Base-by-base conservation (phyloP, 2,329 filamentous ascomycete genomes). In the Epicoccum sorghinum region DNA sequence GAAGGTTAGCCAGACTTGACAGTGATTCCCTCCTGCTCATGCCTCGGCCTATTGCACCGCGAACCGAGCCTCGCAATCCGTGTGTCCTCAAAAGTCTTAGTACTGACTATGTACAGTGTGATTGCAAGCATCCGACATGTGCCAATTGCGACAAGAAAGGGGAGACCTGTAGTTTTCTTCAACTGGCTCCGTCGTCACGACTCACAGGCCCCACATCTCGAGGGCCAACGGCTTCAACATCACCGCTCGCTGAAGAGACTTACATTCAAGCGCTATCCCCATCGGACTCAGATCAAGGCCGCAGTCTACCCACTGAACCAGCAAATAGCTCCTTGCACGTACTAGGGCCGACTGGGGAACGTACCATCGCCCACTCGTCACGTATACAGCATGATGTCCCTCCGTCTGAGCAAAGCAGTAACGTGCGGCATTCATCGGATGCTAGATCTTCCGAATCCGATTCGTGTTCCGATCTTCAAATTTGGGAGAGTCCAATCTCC, bases 121-220 rank as follows among this genome's bases (percentile, higher is more conserved):
- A 75, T 37, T 60, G 59, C 14, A 66, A 61, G 30, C 65, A 73
- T 33, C 70, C 71, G 27, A 62, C 54, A 33, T 75, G 72, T 52
- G 57, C 54, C 2, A 74, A 71, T 41, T 75, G 72, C 55, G 52
- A 65, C 29, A 74, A 72, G 50, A 65, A 64, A 55, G 60, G 62
- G 35, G 58, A 71, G 3, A 57, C 64, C 7, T 75, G 72, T 44
- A 73, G 70, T 47, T 74, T 74, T 39, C 65, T 70, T 1, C 52
- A 66, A 10, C 61, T 74, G 4, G 69, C 59, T 13, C 71, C 72
- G 8, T 67, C 69, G 8, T 69, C 71, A 36, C 58, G 63, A 29
- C 65, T 74, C 10, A 63, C 66, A n/a, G 42, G 47, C 12, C 42
- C 52, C 2, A 18, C 32, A 13, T 47, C 47, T 10, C 46, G 33